Base-by-base conservation (phyloP, 2,329 filamentous ascomycete genomes). In the Albifimbria verrucaria region DNA sequence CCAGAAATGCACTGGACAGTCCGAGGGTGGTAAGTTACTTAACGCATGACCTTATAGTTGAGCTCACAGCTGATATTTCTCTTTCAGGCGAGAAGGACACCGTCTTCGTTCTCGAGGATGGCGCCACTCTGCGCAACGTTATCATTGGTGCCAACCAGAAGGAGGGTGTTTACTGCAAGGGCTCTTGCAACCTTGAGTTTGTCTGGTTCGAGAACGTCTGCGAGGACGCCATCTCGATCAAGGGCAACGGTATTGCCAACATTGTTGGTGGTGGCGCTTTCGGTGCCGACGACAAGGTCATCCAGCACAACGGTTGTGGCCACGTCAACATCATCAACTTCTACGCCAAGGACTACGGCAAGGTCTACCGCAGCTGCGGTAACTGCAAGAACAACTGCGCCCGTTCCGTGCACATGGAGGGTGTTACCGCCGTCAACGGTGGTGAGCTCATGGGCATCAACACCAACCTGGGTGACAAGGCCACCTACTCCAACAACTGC, bases 121-220 rank as follows among this genome's bases (percentile, higher is more conserved):
- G 75, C 4, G 76, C 73, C 3, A 76, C 68, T 2, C 65, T 78
- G 44, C 67, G 64, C 47, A 78, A 77, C 54, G 75, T 73, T 21
- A 73, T 78, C 52, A 78, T 77, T 18, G 75, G 75, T 26, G 62
- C 66, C 23, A 65, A 76, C 59, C 74, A 77, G 52, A 64, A 62
- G n/a, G 75, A 78, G 59, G 75, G 75, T 24, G 67, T 78, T 4
- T 74, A 78, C 65, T 78, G 75, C 62, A 57, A 68, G 32, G 76
- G 76, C 3, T 47, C 65, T 1, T 77, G 75, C 59, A 76, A 61
- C 2, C 59, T 77, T 9, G 65, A 73, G 57, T 74, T 71, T n/a
- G 77, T 78, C 42, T 79, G 77, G 76, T 80, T 77, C 54, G 70
- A 73, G 50, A 71, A 76, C 24, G 74, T 77, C 47, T 77, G 75